Evolutionary conservation across 2,329 filamentous ascomycete genomes (phyloP), one percentile per base, ranked within the genome.

Genomic region (Stemphylium vesicarium): DNA sequence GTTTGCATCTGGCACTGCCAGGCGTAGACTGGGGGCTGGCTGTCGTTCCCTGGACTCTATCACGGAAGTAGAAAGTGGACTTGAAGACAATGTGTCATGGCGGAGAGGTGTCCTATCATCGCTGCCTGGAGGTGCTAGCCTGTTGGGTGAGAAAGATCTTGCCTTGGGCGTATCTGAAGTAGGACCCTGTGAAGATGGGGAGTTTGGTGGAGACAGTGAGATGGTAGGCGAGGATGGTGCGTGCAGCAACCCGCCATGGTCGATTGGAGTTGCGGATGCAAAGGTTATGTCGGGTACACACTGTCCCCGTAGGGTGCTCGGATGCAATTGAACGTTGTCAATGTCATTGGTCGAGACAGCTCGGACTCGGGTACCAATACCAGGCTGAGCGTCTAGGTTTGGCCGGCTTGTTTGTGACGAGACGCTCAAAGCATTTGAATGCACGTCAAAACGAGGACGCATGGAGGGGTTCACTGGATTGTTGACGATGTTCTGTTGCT

Each of bases 331-430:
- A 26, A 83, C 64, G 10, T 75, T 74, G 29, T 79, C 73, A 2
- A 83, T 81, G 68, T 85, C 84, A 59, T 86, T 86, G 3, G 84
- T 81, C 13, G 86, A 87, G 2, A 87, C 84, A 18, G 86, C 85
- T 57, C 85, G 77, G 40, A 72, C 71, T 45, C 76, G 73, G 53
- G 65, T 61, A 15, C 60, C 66, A n/a, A 63, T 46, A 6, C 56
- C 62, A 32, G 63, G 59, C 16, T 70, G 65, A 10, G 75, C 66
- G n/a, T 76, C 71, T 15, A 68, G 44, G 24, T 42, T 66, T 9
- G 72, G 71, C 31, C 72, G 64, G 11, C 58, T 59, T 4, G 67
- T 47, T 13, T 60, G 49, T 16, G 66, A 67, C 8, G 65, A 68
- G 2, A 46, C 46, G 37, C 66, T 64, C 1, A 65, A 61, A 7